These are phyloP conservation scores for Xerocomus potaroensis DNA, from an alignment of 768 basidiomycete genomes.

Conservation along the genomic window DNA sequence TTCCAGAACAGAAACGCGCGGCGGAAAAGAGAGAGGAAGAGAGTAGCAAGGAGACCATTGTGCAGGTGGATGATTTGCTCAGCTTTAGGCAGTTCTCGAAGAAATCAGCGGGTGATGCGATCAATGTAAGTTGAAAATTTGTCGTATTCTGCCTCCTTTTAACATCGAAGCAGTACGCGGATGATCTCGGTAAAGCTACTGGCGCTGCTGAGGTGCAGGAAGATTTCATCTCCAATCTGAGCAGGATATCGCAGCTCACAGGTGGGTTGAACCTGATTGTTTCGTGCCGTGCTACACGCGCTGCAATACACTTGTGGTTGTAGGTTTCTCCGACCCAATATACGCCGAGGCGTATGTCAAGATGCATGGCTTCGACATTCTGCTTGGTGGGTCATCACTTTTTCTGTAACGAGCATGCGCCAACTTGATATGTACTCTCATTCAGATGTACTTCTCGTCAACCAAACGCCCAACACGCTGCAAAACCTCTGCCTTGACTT, in stretches of 20 bases:
- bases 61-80: conserved; percentile 92
- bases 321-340: conserved; percentile 96
- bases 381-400: conserved; percentile 56
- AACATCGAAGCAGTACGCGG: conserved; percentile 60
- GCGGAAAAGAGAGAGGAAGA: conserved; percentile 88
- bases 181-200: conserved; percentile 86
- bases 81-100: conserved; percentile 94
- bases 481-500: conserved; percentile 98
- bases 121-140: conserved; percentile 49
- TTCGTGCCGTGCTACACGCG: background rate
- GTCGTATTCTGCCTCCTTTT: background rate
- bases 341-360: conserved; percentile 98
- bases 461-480: conserved; percentile 89
- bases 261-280: conserved; percentile 51
- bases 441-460: conserved; percentile 90
- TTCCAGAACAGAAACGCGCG: conserved; percentile 68
- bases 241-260: conserved; percentile 89
- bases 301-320: background rate
- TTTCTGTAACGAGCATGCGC: background rate
- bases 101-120: conserved; percentile 76
- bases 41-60: conserved; percentile 52
- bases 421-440: background rate
- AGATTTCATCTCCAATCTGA: conserved; percentile 93
- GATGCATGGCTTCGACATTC: conserved; percentile 96
- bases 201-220: conserved; percentile 79